Conservation (phyloP, 1,284 basidiomycete genomes). For the Trichosporon asahii region DNA sequence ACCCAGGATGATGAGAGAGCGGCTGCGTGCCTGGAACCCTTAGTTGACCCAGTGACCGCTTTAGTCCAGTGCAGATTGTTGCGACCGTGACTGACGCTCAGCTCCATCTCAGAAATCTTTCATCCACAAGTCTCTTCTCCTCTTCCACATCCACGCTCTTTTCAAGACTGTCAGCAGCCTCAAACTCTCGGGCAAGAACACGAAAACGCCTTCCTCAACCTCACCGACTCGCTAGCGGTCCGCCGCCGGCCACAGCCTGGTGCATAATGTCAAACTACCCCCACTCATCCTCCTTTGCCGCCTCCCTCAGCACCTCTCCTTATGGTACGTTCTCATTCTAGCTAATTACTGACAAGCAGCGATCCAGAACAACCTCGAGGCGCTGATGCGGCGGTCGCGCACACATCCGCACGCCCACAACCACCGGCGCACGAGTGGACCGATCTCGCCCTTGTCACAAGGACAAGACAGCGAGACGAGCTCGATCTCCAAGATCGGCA, state of each 20-base stretch:
- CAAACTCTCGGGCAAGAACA: background rate
- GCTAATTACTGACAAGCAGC: slow-evolving; percentile 29
- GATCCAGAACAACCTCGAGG: slow-evolving; percentile 47
- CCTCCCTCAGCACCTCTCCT: slow-evolving; percentile 46
- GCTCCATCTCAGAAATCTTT: slow-evolving; percentile 2
- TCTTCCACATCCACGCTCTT: background rate
- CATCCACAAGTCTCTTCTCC: background rate
- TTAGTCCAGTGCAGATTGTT: background rate
- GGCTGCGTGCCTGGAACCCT: slow-evolving; percentile 1
- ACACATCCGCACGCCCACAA: slow-evolving; percentile 26
- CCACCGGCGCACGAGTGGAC: slow-evolving; percentile 3
- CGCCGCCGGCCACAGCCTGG: background rate
- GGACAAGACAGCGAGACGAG: slow-evolving; percentile 6
- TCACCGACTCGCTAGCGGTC: background rate
- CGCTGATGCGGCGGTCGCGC: slow-evolving; percentile 43
- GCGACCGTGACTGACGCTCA: background rate
- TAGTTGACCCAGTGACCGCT: slow-evolving; percentile 1
- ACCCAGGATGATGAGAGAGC: background rate
- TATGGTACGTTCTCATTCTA: slow-evolving; percentile 34
- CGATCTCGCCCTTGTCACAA: slow-evolving; percentile 2
- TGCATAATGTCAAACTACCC: slow-evolving; percentile 45
- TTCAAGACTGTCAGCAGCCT: background rate
- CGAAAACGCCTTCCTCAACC: background rate
- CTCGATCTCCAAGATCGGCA: background rate
- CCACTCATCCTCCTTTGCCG: slow-evolving; percentile 37